Evolutionary conservation across 441 rosid species (phyloP).

Genomic region (Brassica hybrid): DNA sequence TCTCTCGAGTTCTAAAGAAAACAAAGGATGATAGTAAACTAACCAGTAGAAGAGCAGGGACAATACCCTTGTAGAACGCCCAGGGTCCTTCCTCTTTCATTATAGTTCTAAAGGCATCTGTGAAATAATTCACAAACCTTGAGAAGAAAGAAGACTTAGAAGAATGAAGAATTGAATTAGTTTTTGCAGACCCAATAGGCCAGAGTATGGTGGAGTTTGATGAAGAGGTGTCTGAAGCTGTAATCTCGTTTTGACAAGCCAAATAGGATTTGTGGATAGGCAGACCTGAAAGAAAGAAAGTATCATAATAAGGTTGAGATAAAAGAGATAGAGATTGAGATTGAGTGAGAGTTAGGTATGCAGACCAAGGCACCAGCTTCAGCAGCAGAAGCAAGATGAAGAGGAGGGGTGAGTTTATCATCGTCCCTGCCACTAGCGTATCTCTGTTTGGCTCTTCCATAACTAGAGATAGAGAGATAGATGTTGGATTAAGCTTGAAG

Average conservation of each 20-base stretch:
- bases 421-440: slow-evolving; percentile 68
- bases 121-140: slow-evolving; percentile 41
- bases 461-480: slow-evolving; percentile 51
- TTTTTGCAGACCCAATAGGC: slow-evolving; percentile 70
- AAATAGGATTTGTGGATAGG: slow-evolving; percentile 89
- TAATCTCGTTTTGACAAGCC: slow-evolving; percentile 95
- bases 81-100: slow-evolving; percentile 89
- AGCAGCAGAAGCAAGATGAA: slow-evolving; percentile 95
- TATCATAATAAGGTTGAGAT: slow-evolving; percentile 13
- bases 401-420: slow-evolving; percentile 62
- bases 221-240: slow-evolving; percentile 95
- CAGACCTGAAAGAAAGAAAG: slow-evolving; percentile 59
- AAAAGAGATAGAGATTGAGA: neutral
- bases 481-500: too few species aligned
- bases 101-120: slow-evolving; percentile 89
- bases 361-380: slow-evolving; percentile 97
- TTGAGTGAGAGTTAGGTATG: slow-evolving; percentile 14
- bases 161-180: slow-evolving; percentile 3
- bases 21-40: slow-evolving; percentile 37
- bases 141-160: neutral
- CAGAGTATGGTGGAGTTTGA: slow-evolving; percentile 72
- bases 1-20: slow-evolving; percentile 73
- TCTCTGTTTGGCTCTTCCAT: slow-evolving; percentile 87
- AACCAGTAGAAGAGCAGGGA: slow-evolving; percentile 85
- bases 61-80: slow-evolving; percentile 84